Conservation (phyloP, 768 basidiomycete species). For the Amanita molliuscula region DNA sequence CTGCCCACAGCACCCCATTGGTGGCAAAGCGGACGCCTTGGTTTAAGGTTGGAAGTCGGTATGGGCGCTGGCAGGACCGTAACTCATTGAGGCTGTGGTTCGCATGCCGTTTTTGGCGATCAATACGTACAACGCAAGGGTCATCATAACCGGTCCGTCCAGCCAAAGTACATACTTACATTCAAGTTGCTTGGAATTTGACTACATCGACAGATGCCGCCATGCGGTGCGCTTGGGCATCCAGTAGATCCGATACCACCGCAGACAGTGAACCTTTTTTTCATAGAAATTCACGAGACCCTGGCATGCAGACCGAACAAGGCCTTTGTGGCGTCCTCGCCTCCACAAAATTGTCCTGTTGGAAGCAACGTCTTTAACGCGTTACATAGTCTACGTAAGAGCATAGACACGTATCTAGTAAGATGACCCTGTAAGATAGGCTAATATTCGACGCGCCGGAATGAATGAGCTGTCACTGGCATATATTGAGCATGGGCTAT, state of each 20-base stretch:
- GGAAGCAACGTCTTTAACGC: too few species aligned
- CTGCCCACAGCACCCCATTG: conserved; percentile 66
- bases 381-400: not conserved
- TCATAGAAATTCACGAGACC: too few species aligned
- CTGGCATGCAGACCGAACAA: too few species aligned
- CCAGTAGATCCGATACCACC: too few species aligned
- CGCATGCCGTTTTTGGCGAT: conserved; percentile 3
- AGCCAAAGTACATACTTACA: not conserved
- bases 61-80: conserved; percentile 10
- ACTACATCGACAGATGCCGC: not conserved
- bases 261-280: too few species aligned
- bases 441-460: not conserved
- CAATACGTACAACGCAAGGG: not conserved
- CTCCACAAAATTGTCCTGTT: too few species aligned
- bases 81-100: conserved; percentile 20
- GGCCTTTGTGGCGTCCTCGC: too few species aligned
- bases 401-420: not conserved
- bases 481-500: too few species aligned
- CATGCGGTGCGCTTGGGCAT: not conserved
- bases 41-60: not conserved
- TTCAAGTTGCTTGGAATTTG: not conserved
- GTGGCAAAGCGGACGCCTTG: conserved; percentile 10
- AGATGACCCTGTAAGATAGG: not conserved
- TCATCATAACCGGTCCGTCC: not conserved
- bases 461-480: not conserved